Base-by-base conservation (phyloP, 305 asterid species). In the Salvia sclarea region DNA sequence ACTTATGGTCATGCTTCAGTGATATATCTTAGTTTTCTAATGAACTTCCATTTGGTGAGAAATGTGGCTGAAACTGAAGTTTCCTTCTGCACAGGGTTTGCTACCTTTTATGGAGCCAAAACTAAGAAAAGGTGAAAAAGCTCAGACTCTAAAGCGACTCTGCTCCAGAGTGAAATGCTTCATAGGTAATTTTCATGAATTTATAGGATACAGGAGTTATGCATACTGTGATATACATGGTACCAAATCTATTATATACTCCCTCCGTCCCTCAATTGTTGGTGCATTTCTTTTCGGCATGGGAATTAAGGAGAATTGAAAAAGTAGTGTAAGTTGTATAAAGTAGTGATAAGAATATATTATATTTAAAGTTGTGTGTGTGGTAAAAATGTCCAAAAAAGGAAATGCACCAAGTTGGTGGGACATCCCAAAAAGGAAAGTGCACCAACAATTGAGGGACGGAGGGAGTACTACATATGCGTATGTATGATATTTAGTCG, bases 71-170 rank as follows among this genome's bases (percentile, higher is more conserved):
- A 35, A 9, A 45, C 30, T 52, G 45, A 62, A 35, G 28, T 75
- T 73, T 73, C 21, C 60, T 64, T 67, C 74, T 70, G 41, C 54
- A 45, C 74, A 91, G 97, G 68, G 77, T 40, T 69, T 85, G 79
- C 95, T 91, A 81, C 97, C 97, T n/a, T 85, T 91, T 75, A 91
- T 88, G 95, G 92, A 83, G 80, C 87, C 86, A 48, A 85, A 77
- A 71, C 82, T n/a, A 41, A 78, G 58, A 66, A 75, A 55, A 61
- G 86, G 87, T 37, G 85, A 72, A 43, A 81, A 53, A 54, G 88
- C 81, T 5, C 81, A 80, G 17, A 45, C 62, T 43, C 75, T 81
- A 50, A 88, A 77, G 80, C 81, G 87, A 74, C 78, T 81, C 74
- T 75, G 83, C 76, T 81, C 75, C 25, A 82, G 97, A 67, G 90